Conservation (phyloP, 805 yeast genomes). For the Debaryomyces tyrocola region DNA sequence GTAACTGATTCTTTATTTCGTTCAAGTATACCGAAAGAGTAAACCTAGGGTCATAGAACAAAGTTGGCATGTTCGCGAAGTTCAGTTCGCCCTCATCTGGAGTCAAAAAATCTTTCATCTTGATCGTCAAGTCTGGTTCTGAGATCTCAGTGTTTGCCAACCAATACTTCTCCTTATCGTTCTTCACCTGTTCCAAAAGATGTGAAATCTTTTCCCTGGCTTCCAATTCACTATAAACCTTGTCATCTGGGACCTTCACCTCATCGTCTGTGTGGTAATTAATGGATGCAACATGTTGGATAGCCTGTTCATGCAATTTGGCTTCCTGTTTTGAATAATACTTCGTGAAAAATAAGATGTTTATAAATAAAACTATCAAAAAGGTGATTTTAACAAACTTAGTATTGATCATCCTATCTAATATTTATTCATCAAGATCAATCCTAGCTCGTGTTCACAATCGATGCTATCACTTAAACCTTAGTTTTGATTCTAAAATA, state of each 20-base stretch:
- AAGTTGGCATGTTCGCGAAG: constrained; percentile 10
- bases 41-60: constrained; percentile 51
- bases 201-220: constrained; percentile 17
- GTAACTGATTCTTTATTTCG: constrained; percentile 31
- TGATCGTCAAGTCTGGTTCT: constrained; percentile 17
- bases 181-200: constrained; percentile 17
- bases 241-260: constrained; percentile 12
- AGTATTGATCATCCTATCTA: constrained; percentile 11
- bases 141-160: constrained; percentile 25
- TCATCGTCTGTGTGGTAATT: constrained; percentile 22
- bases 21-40: constrained; percentile 47
- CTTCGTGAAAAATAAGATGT: constrained; percentile 19
- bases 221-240: constrained; percentile 15
- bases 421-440: neutral
- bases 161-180: constrained; percentile 29
- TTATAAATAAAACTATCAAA: constrained; percentile 17
- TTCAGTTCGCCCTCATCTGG: constrained; percentile 3
- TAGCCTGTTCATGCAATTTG: constrained; percentile 13
- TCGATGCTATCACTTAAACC: no score
- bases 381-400: constrained; percentile 17
- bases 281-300: constrained; percentile 10
- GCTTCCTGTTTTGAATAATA: constrained; percentile 18
- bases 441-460: no score
- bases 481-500: no score
- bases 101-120: constrained; percentile 18